Percentiles rank a stretch among this genome's conserved stretches.
These are phyloP conservation scores for Musa troglodytarum DNA, from an alignment of 176 grass and related monocot genomes.

Conservation along the genomic window DNA sequence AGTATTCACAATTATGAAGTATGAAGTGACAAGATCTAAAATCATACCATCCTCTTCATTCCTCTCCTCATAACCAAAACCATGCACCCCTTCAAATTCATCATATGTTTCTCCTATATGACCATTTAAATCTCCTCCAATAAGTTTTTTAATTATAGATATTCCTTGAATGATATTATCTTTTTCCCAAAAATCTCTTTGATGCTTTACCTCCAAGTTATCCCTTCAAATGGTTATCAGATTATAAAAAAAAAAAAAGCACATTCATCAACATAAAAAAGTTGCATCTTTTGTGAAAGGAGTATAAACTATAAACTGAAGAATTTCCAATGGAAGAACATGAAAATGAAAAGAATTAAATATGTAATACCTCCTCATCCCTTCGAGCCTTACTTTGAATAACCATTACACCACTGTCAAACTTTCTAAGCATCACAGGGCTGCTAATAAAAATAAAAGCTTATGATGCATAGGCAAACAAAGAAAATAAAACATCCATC, in stretches of 20 bases:
- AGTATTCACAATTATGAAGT: too few species aligned
- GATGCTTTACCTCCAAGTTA: not conserved
- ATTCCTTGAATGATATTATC: too few species aligned
- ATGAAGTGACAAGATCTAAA: too few species aligned
- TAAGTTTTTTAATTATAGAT: too few species aligned
- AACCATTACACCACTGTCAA: conserved; percentile 98
- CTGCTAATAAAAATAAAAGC: conserved; percentile 71
- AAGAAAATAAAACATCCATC: conserved; percentile 33
- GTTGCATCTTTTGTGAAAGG: not conserved
- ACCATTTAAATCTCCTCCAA: too few species aligned
- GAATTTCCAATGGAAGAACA: not conserved
- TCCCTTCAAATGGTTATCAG: not conserved
- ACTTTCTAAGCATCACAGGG: conserved; percentile 89
- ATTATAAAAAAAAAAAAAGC: not conserved
- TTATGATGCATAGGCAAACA: conserved; percentile 45
- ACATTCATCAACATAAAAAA: not conserved
- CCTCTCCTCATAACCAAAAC: too few species aligned
- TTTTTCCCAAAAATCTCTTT: not conserved
- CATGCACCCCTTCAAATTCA: too few species aligned
- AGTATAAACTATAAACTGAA: too few species aligned
- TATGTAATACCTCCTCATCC: conserved; percentile 72
- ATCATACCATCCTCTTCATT: too few species aligned
- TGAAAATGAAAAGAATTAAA: not conserved
- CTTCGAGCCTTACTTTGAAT: conserved; percentile 96
- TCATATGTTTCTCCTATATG: too few species aligned